Evolutionary conservation across 192 early-diverging fungal genomes (phyloP), one percentile per base, ranked within the genome.

Genomic region (Backusella morwellensis): DNA sequence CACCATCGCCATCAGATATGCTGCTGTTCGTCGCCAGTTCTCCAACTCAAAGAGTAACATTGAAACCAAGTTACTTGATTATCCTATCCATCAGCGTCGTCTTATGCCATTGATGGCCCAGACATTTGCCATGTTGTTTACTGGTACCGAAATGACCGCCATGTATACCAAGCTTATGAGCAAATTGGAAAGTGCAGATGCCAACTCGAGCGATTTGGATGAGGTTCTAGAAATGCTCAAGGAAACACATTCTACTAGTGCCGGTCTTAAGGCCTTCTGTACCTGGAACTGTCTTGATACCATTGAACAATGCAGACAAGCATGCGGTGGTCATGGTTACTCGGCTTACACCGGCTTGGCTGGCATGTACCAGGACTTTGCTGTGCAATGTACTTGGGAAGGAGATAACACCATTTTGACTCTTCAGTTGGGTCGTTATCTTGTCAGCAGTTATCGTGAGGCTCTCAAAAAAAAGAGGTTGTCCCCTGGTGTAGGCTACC

Each of bases 371-470:
- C 88, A 90, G 73, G 95, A 96, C 78, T 97, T 95, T 86, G 92
- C 94, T 40, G 95, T 96, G 35, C 93, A 95, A 79, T 95, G 93
- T 81, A 96, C 94, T 35, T 93, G 94, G 90, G 91, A 92, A 83
- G 94, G 95, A 77, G 94, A 95, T 87, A 95, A 97, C 83, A 97
- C 95, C 67, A 97, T 97, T 72, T 83, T 97, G 81, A 94, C 93
- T 2, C 86, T 97, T 67, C 96, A 97, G 83, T 91, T 91, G 50
- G 94, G 95, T 41, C 91, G 95, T 74, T 97, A 95, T 77, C 88
- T 97, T 73, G 90, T 95, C 40, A 86, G 90, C 66, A 91, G 88
- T 29, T 91, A 88, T 66, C 87, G 89, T 38, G 90, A 91, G 35
- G 90, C 89, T 63, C 85, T 88, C 50, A 91, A 92, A 73, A 92